These are phyloP conservation scores for Rheum nobile DNA, from an alignment of 148 eudicot species.

Conservation along the genomic window DNA sequence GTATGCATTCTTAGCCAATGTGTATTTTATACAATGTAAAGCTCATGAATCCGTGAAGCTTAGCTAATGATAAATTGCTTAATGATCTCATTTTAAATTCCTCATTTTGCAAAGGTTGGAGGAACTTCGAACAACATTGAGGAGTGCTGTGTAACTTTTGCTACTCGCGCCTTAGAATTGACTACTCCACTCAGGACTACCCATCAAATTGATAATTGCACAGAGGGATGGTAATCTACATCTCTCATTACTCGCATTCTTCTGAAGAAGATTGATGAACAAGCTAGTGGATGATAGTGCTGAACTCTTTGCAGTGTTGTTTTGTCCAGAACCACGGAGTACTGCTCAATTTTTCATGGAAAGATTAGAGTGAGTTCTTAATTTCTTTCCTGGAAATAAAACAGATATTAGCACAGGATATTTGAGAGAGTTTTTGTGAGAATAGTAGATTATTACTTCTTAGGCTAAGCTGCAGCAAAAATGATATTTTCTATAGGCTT, in stretches of 20 bases:
- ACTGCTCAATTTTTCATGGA: conserved; percentile 75
- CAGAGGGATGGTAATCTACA: conserved; percentile 82
- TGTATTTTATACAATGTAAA: not conserved
- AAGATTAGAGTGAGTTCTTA: conserved; percentile 66
- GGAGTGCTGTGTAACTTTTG: conserved; percentile 89
- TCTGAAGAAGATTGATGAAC: not conserved
- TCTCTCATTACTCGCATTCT: not conserved
- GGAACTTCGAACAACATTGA: conserved; percentile 88
- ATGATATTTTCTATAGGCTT: not conserved
- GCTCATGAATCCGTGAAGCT: not conserved
- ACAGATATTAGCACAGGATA: not conserved
- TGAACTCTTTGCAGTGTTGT: conserved; percentile 57
- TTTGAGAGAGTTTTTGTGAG: not conserved
- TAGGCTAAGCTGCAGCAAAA: not conserved
- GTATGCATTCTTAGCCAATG: conserved; percentile 20
- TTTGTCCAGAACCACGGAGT: conserved; percentile 67
- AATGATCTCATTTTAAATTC: not conserved
- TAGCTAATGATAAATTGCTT: not conserved
- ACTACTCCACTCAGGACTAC: conserved; percentile 60
- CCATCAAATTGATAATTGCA: conserved; percentile 97
- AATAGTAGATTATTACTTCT: not conserved
- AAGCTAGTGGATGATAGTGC: conserved; percentile 8
- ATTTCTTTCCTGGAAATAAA: not conserved
- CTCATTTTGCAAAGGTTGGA: conserved; percentile 42
- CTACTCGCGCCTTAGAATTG: conserved; percentile 81